Percentiles rank a stretch among this genome's conserved stretches.
phyloP scores from a whole-genome alignment of 495 filamentous ascomycete species.

The Geopyxis carbonaria region DNA sequence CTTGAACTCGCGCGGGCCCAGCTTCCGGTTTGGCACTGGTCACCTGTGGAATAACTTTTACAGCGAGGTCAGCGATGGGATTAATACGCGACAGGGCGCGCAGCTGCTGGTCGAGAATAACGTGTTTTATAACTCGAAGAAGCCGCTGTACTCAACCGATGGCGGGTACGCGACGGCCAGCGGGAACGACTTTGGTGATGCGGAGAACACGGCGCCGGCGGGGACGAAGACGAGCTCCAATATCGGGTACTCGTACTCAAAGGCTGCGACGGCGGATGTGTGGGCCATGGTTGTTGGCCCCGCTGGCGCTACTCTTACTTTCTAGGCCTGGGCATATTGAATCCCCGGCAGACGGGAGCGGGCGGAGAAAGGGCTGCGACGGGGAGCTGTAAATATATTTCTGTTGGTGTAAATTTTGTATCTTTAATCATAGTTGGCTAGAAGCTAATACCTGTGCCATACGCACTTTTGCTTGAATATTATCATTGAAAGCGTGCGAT shows the following conservation, averaged over 20 bases:
- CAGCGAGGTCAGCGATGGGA: constrained; percentile 35
- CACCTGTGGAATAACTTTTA: constrained; percentile 34
- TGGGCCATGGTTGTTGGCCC: constrained; percentile 31
- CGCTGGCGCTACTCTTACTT: constrained; percentile 40
- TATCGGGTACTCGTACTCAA: constrained; percentile 36
- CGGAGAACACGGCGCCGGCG: constrained; percentile 29
- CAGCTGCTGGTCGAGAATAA: constrained; percentile 47
- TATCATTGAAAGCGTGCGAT: no score
- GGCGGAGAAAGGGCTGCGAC: no score
- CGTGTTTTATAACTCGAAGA: constrained; percentile 33
- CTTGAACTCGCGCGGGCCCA: constrained; percentile 42
- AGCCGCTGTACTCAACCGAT: constrained; percentile 40
- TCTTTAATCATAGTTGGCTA: no score
- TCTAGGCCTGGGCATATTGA: constrained; percentile 25
- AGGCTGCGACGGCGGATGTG: constrained; percentile 31
- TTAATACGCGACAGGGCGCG: constrained; percentile 50
- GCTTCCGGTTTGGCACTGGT: constrained; percentile 45
- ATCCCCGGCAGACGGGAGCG: no score
- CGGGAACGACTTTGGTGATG: constrained; percentile 41
- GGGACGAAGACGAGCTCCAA: constrained; percentile 31
- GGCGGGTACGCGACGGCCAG: constrained; percentile 30
- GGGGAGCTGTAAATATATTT: no score
- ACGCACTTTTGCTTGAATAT: no score
- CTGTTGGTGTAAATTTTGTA: no score
- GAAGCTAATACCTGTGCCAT: no score